These are phyloP conservation scores for Capronia coronata DNA, from an alignment of 2,329 filamentous ascomycete species.

Conservation along the genomic window DNA sequence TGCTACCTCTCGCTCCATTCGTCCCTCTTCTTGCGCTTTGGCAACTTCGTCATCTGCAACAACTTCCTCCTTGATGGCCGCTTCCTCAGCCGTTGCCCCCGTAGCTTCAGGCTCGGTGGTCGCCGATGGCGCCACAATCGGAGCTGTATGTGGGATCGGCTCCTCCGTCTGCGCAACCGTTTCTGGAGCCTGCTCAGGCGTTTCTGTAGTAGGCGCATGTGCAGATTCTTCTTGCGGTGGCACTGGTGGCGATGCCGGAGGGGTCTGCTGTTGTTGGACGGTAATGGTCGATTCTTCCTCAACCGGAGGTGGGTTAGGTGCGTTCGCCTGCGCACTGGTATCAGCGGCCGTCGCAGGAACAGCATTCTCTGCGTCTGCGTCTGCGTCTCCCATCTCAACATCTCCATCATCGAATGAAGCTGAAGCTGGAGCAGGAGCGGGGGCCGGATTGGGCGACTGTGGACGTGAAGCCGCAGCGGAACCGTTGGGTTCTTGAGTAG, in stretches of 20 bases:
- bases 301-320: constrained; percentile 30
- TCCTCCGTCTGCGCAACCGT: constrained; percentile 18
- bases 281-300: constrained; percentile 21
- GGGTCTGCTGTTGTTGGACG: constrained; percentile 30
- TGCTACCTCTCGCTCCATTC: constrained; percentile 27
- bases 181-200: constrained; percentile 21
- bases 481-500: constrained; percentile 14
- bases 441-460: constrained; percentile 8
- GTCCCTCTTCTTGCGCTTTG: constrained; percentile 32
- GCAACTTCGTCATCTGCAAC: constrained; percentile 26
- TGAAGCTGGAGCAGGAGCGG: background rate
- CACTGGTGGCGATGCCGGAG: constrained; percentile 27
- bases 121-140: background rate
- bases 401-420: constrained; percentile 18
- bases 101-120: constrained; percentile 9
- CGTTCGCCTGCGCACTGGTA: constrained; percentile 32
- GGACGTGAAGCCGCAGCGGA: constrained; percentile 19
- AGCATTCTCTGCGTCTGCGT: constrained; percentile 31
- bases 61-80: constrained; percentile 27
- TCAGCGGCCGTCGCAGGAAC: constrained; percentile 31
- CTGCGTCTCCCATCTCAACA: constrained; percentile 38
- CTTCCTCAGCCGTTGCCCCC: constrained; percentile 11
- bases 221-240: constrained; percentile 14
- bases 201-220: background rate
- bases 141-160: constrained; percentile 10